phyloP scores from a whole-genome alignment of 352 stramenopile genomes.

The Elongisporangium senticosum region DNA sequence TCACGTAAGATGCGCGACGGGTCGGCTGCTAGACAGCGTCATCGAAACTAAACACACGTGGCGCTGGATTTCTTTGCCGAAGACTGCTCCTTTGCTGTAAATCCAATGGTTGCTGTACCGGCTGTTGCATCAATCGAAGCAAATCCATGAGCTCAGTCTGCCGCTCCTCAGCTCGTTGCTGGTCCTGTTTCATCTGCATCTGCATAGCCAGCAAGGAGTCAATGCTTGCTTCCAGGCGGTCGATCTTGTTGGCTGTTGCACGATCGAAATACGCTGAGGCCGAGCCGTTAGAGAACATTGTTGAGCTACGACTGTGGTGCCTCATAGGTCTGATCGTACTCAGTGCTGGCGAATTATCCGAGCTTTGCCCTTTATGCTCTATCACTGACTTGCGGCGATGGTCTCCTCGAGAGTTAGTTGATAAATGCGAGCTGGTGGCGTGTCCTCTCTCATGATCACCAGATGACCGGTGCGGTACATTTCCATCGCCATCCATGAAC shows the following conservation, averaged over 20 bases:
- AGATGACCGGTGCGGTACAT: not conserved
- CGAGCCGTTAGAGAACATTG: not conserved
- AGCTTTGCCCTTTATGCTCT: not conserved
- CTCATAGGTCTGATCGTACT: not conserved
- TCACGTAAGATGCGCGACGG: not conserved
- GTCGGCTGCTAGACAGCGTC: not conserved
- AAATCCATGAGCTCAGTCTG: slow-evolving; percentile 33
- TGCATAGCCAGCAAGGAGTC: slow-evolving; percentile 27
- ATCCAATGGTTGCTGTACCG: not conserved
- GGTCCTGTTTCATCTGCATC: slow-evolving; percentile 40
- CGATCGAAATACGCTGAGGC: slow-evolving; percentile 8
- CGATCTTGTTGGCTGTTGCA: slow-evolving; percentile 25
- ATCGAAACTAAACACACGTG: not conserved
- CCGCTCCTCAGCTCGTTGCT: slow-evolving; percentile 20
- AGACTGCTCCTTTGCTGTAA: slow-evolving; percentile 8
- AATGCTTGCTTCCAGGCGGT: slow-evolving; percentile 44
- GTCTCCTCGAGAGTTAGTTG: not conserved
- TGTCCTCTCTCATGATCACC: not conserved
- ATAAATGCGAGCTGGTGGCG: not conserved
- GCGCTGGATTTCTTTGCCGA: slow-evolving; percentile 5
- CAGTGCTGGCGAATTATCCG: not conserved
- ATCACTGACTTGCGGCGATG: not conserved
- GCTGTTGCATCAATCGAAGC: slow-evolving; percentile 15
- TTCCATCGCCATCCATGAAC: not conserved
- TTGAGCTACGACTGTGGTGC: not conserved